phyloP scores from a whole-genome alignment of 1,284 basidiomycete species.

The Thecaphora frezii region DNA sequence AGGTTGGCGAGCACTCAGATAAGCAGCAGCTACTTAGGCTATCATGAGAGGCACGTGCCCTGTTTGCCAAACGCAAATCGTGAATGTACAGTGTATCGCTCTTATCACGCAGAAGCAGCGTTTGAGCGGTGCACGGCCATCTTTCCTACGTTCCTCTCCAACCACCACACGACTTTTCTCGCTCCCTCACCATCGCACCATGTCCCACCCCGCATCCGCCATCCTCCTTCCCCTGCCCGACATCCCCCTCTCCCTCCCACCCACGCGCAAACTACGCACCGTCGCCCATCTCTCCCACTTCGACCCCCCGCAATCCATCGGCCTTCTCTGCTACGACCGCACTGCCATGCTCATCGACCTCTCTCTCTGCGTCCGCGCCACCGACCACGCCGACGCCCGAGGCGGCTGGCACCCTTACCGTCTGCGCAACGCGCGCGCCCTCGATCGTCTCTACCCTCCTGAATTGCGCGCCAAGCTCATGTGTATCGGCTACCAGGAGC shows the following conservation, averaged over 20 bases:
- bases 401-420: constrained; percentile 2
- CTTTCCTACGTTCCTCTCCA: not conserved
- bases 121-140: too few species aligned
- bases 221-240: constrained; percentile 24
- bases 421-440: constrained; percentile 1
- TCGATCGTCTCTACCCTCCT: constrained; percentile 2
- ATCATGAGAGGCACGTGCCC: too few species aligned
- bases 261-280: constrained; percentile 13
- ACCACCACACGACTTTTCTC: not conserved
- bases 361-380: constrained; percentile 7
- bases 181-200: not conserved
- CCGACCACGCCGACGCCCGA: not conserved
- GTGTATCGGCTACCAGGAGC: constrained; percentile 18
- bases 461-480: constrained; percentile 14
- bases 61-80: too few species aligned
- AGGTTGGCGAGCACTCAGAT: too few species aligned
- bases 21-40: too few species aligned
- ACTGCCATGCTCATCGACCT: constrained; percentile 19
- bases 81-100: too few species aligned
- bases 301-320: constrained; percentile 4
- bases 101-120: too few species aligned
- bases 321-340: not conserved
- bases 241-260: constrained; percentile 11
- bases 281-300: constrained; percentile 18
- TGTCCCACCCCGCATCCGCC: constrained; percentile 10